Base-by-base conservation (phyloP, 2,329 filamentous ascomycete genomes). In the Phialophora expanda region DNA sequence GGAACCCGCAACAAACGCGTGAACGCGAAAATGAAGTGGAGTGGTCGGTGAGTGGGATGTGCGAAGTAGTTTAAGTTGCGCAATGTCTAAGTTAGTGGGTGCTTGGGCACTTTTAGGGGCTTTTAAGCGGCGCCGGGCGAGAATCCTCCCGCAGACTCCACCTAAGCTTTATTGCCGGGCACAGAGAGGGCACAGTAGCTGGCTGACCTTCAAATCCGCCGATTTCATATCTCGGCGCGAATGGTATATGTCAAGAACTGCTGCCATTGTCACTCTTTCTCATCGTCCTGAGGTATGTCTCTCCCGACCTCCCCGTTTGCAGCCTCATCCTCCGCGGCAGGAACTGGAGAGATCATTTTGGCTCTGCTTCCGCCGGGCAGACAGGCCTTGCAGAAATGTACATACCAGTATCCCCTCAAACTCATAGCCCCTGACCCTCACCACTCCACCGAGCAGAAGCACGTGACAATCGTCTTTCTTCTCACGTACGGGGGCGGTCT, bases 401-500 rank as follows among this genome's bases (percentile, higher is more conserved):
- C 89, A 41, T 98, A 96, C 76, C 92, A 96, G 76, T 99, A 98
- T 74, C 95, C 95, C 1, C 84, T 99, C 55, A 99, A 99, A 78
- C 86, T 99, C 64, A 91, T 99, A 68, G 90, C 93, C 0, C 92
- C 94, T 1, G 85, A 89, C 14, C 86, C 90, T 11, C 82, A 88
- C 5, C 83, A 85, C 56, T 81, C 85, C 48, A 84, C 88, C 64
- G 83, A 85, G 62, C 71, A 75, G 57, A 74, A 75, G 65, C 72
- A 75, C 58, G 77, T 76, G 38, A 79, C 77, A 48, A 77, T 74
- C 34, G 88, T 97, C 48, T 98, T 97, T 75, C 84, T 98, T 44
- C 85, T 99, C 56, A 97, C 93, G 0, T 99, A 98, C 76, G 95
- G 95, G 57, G 95, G 95, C 51, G 95, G 95, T 1, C 86, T 99